Evolutionary conservation across 2,329 filamentous ascomycete genomes (phyloP).

Genomic region (Drechmeria coniospora): DNA sequence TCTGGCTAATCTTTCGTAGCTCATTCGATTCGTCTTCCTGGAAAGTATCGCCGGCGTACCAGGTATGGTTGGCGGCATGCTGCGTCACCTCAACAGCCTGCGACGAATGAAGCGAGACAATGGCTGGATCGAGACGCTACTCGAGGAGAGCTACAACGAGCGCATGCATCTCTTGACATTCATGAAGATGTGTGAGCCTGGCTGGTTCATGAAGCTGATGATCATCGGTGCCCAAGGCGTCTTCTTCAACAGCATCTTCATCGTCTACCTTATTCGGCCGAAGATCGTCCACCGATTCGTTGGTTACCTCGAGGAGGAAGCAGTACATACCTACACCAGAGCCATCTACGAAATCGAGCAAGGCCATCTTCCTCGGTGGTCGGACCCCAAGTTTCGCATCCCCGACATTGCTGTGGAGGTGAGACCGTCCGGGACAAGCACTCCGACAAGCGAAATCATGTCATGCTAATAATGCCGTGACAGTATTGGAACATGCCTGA

Average conservation of each 20-base stretch:
- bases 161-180: conserved; percentile 88
- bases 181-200: conserved; percentile 64
- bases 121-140: conserved; percentile 86
- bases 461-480: too few relatives aligned
- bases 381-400: conserved; percentile 50
- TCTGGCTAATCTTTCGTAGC: conserved; percentile 18
- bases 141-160: conserved; percentile 86
- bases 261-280: conserved; percentile 75
- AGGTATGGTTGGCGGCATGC: conserved; percentile 92
- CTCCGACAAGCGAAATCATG: too few relatives aligned
- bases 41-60: conserved; percentile 91
- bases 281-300: conserved; percentile 89
- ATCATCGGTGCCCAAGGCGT: conserved; percentile 87
- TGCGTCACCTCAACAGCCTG: conserved; percentile 74
- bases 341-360: conserved; percentile 75
- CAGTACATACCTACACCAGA: conserved; percentile 86
- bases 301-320: conserved; percentile 93
- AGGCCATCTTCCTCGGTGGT: conserved; percentile 74
- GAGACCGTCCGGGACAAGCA: too few relatives aligned
- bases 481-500: conserved; percentile 90
- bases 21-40: conserved; percentile 80
- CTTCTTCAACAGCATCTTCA: conserved; percentile 89
- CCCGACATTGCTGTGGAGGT: conserved; percentile 71
- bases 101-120: conserved; percentile 82
- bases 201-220: conserved; percentile 82